Evolutionary conservation across 1,139 yeast species (phyloP), one percentile per base, ranked within the genome.

Genomic region (Debaryomycetaceae sp.): DNA sequence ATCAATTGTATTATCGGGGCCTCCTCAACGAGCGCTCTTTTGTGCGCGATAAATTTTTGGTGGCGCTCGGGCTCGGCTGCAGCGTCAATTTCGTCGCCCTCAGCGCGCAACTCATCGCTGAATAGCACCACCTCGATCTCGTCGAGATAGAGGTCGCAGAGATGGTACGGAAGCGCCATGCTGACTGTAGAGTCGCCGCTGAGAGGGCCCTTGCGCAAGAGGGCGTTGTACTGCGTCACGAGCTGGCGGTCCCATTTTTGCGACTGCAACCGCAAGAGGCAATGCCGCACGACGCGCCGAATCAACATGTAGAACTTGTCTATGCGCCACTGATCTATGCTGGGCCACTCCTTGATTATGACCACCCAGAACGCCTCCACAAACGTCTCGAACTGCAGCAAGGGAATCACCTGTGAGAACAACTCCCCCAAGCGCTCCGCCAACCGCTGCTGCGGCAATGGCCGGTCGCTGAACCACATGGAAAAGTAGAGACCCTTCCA

Each of bases 401-500:
- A 43, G 4, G 74, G 61, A n/a, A 75, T 59, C 17, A 61, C 61
- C 18, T 67, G 63, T 16, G 75, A 62, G 38, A 71, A 72, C 29
- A 91, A 61, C 30, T 60, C 67, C 0, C 93, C 95, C 40, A 91
- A 63, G 30, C 75, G 77, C 32, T 71, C 75, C 3, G 96, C 95
- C 27, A 91, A 65, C 37, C 80, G 64, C 54, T 88, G 95, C 58
- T 91, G 98, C 18, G 95, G 93, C 44, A 81, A 70, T 18, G 96
- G 94, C 47, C 93, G 75, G 57, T 91, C 98, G 51, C 95, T 76
- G 58, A 83, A 86, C 98, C 98, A 91, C 95, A 91, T 85, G 18
- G 86, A 78, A 53, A 70, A 91, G 57, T 82, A 91, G 30, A 91
- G 67, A 7, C 97, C 98, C 57, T 84, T 86, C 96, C 97, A 91